Percentiles rank a stretch among this genome's conserved stretches.
Evolutionary conservation across 257 asterid genomes (phyloP).

Genomic region (Gentiana straminea): DNA sequence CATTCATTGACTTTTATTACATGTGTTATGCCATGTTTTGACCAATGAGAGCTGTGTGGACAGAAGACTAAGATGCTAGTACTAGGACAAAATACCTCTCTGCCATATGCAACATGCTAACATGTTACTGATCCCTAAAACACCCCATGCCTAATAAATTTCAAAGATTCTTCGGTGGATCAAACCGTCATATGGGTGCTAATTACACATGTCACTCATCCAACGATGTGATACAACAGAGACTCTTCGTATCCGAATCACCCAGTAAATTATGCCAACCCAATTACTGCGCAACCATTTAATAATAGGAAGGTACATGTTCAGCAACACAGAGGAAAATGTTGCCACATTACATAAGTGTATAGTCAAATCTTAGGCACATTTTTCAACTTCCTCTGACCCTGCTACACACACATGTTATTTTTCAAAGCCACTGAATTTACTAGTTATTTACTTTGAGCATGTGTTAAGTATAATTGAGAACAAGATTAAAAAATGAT

Average conservation of each 20-base stretch:
- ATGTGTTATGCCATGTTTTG: constrained; percentile 32
- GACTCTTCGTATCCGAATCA: too few relatives aligned
- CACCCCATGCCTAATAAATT: too few relatives aligned
- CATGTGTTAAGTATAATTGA: background rate
- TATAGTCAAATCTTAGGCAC: background rate
- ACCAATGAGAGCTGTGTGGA: constrained; percentile 22
- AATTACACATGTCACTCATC: too few relatives aligned
- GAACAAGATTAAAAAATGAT: background rate
- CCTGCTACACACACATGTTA: too few relatives aligned
- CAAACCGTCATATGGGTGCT: too few relatives aligned
- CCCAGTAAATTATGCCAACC: background rate
- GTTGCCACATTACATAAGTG: background rate
- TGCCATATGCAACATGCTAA: constrained; percentile 7
- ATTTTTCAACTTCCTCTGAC: too few relatives aligned
- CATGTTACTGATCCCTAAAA: too few relatives aligned
- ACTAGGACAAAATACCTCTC: constrained; percentile 15
- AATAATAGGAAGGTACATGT: constrained; percentile 1
- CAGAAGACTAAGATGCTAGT: constrained; percentile 10
- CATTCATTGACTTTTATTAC: constrained; percentile 30
- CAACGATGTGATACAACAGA: too few relatives aligned
- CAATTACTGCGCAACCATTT: background rate
- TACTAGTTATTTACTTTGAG: too few relatives aligned
- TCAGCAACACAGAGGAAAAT: background rate
- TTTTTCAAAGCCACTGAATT: too few relatives aligned
- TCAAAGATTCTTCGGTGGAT: too few relatives aligned